Evolutionary conservation across 2,329 filamentous ascomycete genomes (phyloP), one percentile per base, ranked within the genome.

Genomic region (Stachybotrys elegans): DNA sequence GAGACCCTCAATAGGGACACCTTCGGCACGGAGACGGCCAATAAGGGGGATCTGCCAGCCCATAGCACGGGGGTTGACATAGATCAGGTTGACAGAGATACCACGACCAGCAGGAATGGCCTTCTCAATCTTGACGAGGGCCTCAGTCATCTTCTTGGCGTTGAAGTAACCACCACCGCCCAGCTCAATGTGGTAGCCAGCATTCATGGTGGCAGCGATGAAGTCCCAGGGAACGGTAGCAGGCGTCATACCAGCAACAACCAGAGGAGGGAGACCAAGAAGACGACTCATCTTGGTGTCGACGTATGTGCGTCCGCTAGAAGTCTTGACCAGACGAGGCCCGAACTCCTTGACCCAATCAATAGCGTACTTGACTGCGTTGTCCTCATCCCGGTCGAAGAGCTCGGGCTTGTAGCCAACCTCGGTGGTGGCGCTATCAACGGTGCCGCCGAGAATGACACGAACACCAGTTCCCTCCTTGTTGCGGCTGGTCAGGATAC

Each of bases 331-430:
- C 35, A 98, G 76, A 47, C 84, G 86, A n/a, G 94, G 93, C 9
- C 92, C 91, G 61, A 93, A 91, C 65, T 96, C 91, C 68, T 94
- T 94, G 46, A 98, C 90, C 94, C 94, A 98, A 67, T 98, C 89
- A 22, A 90, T 85, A 40, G 93, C 92, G 63, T 90, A 97, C 66
- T 91, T 93, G 59, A 98, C 86, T 5, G 93, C 91, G 58, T 96
- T 83, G 61, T 96, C 88, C 58, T 91, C 89, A 62, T 98, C 93
- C 45, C 93, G 86, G 62, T 98, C 92, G 57, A 98, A 98, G 42
- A 98, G 77, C 69, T 98, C 93, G 3, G 92, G 86, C 76, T 98
- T 98, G 76, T 96, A 98, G 44, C 93, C 93, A 49, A 98, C 86
- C 66, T 97, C 93, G 23, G 79, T 76, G 47, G 94, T 86, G 17